These are phyloP conservation scores for Clarireedia paspali DNA, from an alignment of 2,329 filamentous ascomycete species.

Conservation along the genomic window DNA sequence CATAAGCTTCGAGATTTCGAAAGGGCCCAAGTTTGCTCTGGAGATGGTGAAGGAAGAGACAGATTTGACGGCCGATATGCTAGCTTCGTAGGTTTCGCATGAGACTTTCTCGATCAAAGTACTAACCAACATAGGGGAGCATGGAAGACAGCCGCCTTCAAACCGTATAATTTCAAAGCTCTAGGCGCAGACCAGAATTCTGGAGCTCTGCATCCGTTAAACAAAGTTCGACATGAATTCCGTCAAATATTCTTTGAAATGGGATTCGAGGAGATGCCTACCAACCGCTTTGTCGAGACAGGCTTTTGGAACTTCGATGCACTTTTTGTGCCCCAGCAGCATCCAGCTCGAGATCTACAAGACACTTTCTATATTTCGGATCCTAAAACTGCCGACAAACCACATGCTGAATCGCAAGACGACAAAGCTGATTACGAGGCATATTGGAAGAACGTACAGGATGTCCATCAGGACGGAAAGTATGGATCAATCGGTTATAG, in stretches of 20 bases:
- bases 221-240: slow-evolving; percentile 94
- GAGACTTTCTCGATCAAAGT: slow-evolving; percentile 8
- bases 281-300: slow-evolving; percentile 85
- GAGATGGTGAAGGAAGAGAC: slow-evolving; percentile 91
- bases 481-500: slow-evolving; percentile 95
- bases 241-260: slow-evolving; percentile 98
- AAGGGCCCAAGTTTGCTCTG: slow-evolving; percentile 81
- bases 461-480: slow-evolving; percentile 84
- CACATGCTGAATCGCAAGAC: slow-evolving; percentile 47
- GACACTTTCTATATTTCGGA: slow-evolving; percentile 99
- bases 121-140: slow-evolving; percentile 47
- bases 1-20: slow-evolving; percentile 74
- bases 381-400: slow-evolving; percentile 65
- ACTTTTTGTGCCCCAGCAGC: slow-evolving; percentile 94
- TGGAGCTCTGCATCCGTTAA: slow-evolving; percentile 62
- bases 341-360: slow-evolving; percentile 93
- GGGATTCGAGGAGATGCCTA: slow-evolving; percentile 98
- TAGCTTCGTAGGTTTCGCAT: slow-evolving; percentile 45
- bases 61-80: slow-evolving; percentile 89
- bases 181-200: slow-evolving; percentile 54
- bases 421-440: slow-evolving; percentile 63
- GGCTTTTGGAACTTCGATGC: slow-evolving; percentile 99
- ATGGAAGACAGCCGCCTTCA: slow-evolving; percentile 91
- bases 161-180: slow-evolving; percentile 69
- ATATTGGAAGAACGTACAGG: slow-evolving; percentile 82